Percentiles rank a stretch among this genome's conserved stretches.
phyloP scores from a whole-genome alignment of 768 basidiomycete species.

The Trametes meyenii region DNA sequence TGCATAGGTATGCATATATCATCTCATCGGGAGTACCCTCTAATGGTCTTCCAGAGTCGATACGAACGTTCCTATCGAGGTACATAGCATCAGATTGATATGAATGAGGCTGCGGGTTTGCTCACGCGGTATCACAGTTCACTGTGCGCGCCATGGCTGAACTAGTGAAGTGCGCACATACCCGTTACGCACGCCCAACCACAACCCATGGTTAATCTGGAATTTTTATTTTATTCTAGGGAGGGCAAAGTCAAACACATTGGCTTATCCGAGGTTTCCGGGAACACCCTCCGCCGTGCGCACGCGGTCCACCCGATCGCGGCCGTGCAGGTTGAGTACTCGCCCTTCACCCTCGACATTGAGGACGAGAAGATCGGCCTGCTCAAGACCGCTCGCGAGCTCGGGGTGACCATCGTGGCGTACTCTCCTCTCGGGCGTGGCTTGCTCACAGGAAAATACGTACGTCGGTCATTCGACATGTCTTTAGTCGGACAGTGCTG shows the following conservation, averaged over 20 bases:
- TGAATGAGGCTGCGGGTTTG: neutral
- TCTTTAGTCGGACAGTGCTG: neutral
- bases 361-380: constrained; percentile 44
- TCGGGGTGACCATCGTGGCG: constrained; percentile 49
- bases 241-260: constrained; percentile 33
- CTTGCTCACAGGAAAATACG: constrained; percentile 33
- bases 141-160: constrained; percentile 33
- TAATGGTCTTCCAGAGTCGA: constrained; percentile 23
- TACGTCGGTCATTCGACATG: constrained; percentile 9
- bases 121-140: neutral
- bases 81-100: neutral
- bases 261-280: constrained; percentile 36
- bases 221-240: constrained; percentile 15
- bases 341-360: constrained; percentile 47
- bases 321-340: constrained; percentile 49
- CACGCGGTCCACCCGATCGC: constrained; percentile 48
- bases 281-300: constrained; percentile 29
- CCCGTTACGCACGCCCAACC: no score
- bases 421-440: constrained; percentile 43
- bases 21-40: neutral
- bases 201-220: neutral
- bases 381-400: constrained; percentile 44
- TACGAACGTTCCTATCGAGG: constrained; percentile 30
- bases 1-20: constrained; percentile 36
- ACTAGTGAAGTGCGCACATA: constrained; percentile 28